Evolutionary conservation across 2,329 filamentous ascomycete species (phyloP).

Genomic region (Talaromyces islandicus): DNA sequence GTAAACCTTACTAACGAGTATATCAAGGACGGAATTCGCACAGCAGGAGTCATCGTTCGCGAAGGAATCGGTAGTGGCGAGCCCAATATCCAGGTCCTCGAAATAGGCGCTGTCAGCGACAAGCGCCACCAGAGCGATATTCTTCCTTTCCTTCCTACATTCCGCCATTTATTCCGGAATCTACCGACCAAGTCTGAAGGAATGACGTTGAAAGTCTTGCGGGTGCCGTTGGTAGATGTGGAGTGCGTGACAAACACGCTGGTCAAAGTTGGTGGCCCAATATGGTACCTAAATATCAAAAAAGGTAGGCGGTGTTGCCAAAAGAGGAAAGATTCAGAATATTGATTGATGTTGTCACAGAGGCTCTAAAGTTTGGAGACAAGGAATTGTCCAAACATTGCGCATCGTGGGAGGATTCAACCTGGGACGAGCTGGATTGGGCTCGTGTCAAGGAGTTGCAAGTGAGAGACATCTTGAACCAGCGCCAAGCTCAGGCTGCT

Average conservation of each 20-base stretch:
- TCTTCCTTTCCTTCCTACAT: constrained; percentile 70
- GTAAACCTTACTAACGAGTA: neutral
- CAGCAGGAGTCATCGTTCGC: constrained; percentile 70
- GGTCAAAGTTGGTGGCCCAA: constrained; percentile 46
- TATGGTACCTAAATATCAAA: constrained; percentile 44
- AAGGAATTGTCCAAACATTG: constrained; percentile 65
- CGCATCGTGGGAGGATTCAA: constrained; percentile 64
- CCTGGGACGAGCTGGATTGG: constrained; percentile 83
- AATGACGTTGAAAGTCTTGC: constrained; percentile 61
- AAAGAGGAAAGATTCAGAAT: neutral
- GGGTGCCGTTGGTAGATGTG: constrained; percentile 69
- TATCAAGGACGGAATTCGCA: constrained; percentile 67
- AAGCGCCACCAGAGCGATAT: constrained; percentile 76
- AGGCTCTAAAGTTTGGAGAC: constrained; percentile 55
- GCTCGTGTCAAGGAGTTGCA: constrained; percentile 74
- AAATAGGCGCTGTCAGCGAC: constrained; percentile 63
- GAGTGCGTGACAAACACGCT: constrained; percentile 75
- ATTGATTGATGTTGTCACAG: constrained; percentile 19
- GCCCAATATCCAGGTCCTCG: constrained; percentile 70
- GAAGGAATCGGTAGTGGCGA: constrained; percentile 65
- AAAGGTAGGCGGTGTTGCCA: constrained; percentile 35
- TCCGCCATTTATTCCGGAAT: constrained; percentile 61
- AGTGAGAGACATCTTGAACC: constrained; percentile 71
- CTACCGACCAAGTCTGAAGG: constrained; percentile 62
- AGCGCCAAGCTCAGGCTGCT: constrained; percentile 58